Base-by-base conservation (phyloP, 306 rosid species). In the Dryas alaskensis region DNA sequence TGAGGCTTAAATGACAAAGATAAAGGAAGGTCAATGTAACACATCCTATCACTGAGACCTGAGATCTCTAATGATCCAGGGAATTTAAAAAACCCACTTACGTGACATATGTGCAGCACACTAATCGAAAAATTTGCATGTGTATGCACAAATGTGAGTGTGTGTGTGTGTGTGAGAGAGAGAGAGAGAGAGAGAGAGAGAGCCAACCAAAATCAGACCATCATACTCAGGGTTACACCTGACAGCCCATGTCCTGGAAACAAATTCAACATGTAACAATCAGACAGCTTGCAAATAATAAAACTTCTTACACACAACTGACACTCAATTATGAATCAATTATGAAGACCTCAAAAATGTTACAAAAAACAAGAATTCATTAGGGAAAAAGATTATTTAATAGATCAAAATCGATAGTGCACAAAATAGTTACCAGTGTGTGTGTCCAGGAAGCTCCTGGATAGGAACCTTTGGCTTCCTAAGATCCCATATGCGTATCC, bases 381-480 rank as follows among this genome's bases (percentile, higher is more conserved):
- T 76, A 52, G 49, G 68, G 16, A 73, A 61, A n/a, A 37, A 66
- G 74, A 77, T 39, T 49, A 48, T 52, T 25, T 61, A 54, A 75
- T 76, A 66, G 79, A 81, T 9, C 70, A 67, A 47, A 65, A 59
- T 76, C 67, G 69, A 72, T 62, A 13, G 66, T 47, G 19, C 62
- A 73, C 43, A 42, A 73, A 68, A 50, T 13, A 60, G 39, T 71
- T 94, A 94, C 99, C 99, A 92, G 85, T 95, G 99, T 70, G 96
- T 87, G 73, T 95, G 99, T 69, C 99, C 98, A 16, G 90, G 92
- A 83, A 95, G 92, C 83, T 92, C 96, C 69, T 86, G 96, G 86
- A 85, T 74, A 31, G 96, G 93, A 76, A 84, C 70, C 69, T 88
- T 86, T 25, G 92, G 89, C 74, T 87, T 90, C 83, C 99, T 90